Base-by-base conservation (phyloP, 1,139 yeast genomes). In the Saccharomyces hybrid region DNA sequence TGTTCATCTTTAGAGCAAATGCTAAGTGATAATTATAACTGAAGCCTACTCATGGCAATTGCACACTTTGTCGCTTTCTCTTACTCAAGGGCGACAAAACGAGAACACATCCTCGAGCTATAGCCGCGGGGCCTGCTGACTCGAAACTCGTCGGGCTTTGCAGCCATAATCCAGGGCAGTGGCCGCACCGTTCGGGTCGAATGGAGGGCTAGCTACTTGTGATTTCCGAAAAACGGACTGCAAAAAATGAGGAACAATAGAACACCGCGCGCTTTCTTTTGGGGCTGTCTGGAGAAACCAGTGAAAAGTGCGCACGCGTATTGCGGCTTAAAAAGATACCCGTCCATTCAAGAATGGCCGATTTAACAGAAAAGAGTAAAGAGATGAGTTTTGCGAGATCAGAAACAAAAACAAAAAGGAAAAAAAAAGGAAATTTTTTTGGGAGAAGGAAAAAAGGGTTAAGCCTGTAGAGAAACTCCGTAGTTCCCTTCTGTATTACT, bases 351-450 rank as follows among this genome's bases (percentile, higher is more conserved):
- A 16, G 25, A 16, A 11, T 26, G 23, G 44, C 19, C 44, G 44
- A 32, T 32, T 32, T 32, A 32, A 32, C 38, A 32, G 38, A 19
- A 38, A 38, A 38, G 44, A 38, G 44, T 38, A 38, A 38, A 38
- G 44, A 38, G 44, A 38, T 38, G 44, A 38, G 44, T 38, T 38
- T 38, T 38, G 44, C 44, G 44, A 38, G 44, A 38, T 38, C 44
- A 23, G 19, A 38, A 32, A 16, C 23, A 5, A 19, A 38, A 38
- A 16, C 19, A 19, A 38, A 38, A 38, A 19, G 25, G 44, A 13
- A 16, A 34, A 38, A 19, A 38, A 38, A 19, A 23, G 25, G 19
- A 16, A 38, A 38, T 16, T 38, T 38, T 19, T 38, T 38, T n/a
- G 9, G 23, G 13, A 19, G 13, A 38, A 19, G n/a, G n/a, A 38